Conservation (phyloP, 129 eudicot species). For the Saposhnikovia divaricata region DNA sequence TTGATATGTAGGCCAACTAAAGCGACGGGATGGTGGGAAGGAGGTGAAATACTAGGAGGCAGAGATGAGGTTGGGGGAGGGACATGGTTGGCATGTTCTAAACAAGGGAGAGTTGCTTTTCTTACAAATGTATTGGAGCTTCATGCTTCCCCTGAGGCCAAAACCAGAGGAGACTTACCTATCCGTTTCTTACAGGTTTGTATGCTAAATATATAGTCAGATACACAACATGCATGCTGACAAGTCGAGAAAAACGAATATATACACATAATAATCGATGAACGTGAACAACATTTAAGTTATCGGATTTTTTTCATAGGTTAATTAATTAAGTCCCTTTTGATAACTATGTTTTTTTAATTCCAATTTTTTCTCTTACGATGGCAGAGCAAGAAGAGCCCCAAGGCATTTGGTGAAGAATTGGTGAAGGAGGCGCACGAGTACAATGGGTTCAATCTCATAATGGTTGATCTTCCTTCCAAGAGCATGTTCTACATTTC, state of each 20-base stretch:
- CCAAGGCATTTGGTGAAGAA: conserved; percentile 56
- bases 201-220: not conserved
- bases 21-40: conserved; percentile 78
- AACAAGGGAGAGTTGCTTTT: conserved; percentile 55
- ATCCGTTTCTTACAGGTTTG: conserved; percentile 57
- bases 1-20: conserved; percentile 42
- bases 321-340: no score
- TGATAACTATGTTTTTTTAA: no score
- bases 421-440: conserved; percentile 57
- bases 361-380: no score
- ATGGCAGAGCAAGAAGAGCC: conserved; percentile 53
- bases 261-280: no score
- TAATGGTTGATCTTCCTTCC: conserved; percentile 51
- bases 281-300: not conserved
- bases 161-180: conserved; percentile 71
- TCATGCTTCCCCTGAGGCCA: conserved; percentile 37
- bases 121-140: conserved; percentile 73
- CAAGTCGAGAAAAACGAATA: not conserved
- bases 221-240: not conserved
- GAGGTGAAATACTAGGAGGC: conserved; percentile 67
- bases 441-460: conserved; percentile 71
- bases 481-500: conserved; percentile 63
- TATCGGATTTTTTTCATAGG: no score
- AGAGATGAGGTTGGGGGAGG: conserved; percentile 76
- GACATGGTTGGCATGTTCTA: conserved; percentile 69